Conservation (phyloP, 495 filamentous ascomycete genomes). For the Stereocaulon alpinum region DNA sequence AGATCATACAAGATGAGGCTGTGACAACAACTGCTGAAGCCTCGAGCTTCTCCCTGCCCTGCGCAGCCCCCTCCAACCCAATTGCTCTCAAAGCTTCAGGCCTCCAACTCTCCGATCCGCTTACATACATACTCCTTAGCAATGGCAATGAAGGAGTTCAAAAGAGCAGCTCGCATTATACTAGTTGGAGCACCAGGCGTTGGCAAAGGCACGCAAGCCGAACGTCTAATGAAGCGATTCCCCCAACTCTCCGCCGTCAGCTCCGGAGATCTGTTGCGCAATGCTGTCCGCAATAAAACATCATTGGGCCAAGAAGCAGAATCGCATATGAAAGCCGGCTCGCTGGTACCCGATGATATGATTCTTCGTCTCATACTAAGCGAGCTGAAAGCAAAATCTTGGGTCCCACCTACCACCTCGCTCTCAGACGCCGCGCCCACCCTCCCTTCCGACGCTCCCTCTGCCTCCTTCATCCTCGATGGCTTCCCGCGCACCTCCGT, state of each 20-base stretch:
- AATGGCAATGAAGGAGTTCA: constrained; percentile 42
- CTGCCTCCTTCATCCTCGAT: constrained; percentile 87
- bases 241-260: constrained; percentile 85
- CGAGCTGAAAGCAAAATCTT: constrained; percentile 83
- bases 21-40: constrained; percentile 16
- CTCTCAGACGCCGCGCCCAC: constrained; percentile 27
- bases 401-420: constrained; percentile 47
- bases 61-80: constrained; percentile 8
- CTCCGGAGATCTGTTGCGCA: constrained; percentile 81
- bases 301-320: constrained; percentile 89
- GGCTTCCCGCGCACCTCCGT: constrained; percentile 83
- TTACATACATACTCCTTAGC: background rate
- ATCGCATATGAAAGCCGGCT: constrained; percentile 77
- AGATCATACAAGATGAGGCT: constrained; percentile 13
- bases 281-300: constrained; percentile 83
- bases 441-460: constrained; percentile 52
- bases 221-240: constrained; percentile 74
- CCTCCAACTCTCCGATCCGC: constrained; percentile 6
- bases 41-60: constrained; percentile 20
- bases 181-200: constrained; percentile 86
- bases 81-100: background rate
- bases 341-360: constrained; percentile 82
- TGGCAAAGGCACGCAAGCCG: constrained; percentile 92
- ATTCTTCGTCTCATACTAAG: constrained; percentile 84
- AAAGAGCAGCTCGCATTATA: constrained; percentile 82